Percentiles rank a stretch among this genome's conserved stretches.
phyloP scores from a whole-genome alignment of 1,284 basidiomycete species.

The Moesziomyces sp. region DNA sequence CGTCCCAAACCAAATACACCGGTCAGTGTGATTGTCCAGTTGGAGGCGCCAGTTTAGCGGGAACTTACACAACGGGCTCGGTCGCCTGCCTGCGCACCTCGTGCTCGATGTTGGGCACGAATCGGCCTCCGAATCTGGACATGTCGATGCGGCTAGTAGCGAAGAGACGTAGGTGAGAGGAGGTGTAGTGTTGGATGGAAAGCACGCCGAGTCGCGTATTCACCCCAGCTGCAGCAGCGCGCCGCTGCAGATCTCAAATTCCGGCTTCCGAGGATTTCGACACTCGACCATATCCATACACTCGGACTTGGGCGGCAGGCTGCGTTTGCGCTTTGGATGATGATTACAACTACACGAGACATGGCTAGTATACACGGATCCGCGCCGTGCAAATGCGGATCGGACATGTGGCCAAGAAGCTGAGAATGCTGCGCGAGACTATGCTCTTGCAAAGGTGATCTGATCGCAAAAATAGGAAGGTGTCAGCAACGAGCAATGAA shows the following conservation, averaged over 20 bases:
- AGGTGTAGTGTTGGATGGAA: slow-evolving; percentile 5
- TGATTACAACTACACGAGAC: neutral
- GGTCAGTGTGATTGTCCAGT: neutral
- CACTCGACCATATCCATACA: no score
- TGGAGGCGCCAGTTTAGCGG: neutral
- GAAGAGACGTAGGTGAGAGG: neutral
- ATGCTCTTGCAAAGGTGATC: slow-evolving; percentile 54
- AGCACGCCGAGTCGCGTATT: neutral
- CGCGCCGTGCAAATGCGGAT: slow-evolving; percentile 51
- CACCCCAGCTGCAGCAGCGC: neutral
- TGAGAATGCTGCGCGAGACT: neutral
- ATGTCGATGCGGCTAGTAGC: slow-evolving; percentile 5
- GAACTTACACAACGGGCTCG: slow-evolving; percentile 28
- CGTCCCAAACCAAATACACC: neutral
- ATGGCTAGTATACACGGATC: slow-evolving; percentile 30
- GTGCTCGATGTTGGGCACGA: slow-evolving; percentile 45
- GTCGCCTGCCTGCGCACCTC: slow-evolving; percentile 38
- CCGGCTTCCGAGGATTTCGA: neutral
- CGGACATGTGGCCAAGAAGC: slow-evolving; percentile 21
- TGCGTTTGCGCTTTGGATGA: neutral
- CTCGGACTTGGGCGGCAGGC: no score
- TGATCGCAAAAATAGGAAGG: slow-evolving; percentile 2
- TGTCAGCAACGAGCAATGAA: neutral
- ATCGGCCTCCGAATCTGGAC: slow-evolving; percentile 39
- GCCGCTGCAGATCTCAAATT: neutral